Evolutionary conservation across 192 early-diverging fungal genomes (phyloP), one percentile per base, ranked within the genome.

Genomic region (Thamnidium elegans): DNA sequence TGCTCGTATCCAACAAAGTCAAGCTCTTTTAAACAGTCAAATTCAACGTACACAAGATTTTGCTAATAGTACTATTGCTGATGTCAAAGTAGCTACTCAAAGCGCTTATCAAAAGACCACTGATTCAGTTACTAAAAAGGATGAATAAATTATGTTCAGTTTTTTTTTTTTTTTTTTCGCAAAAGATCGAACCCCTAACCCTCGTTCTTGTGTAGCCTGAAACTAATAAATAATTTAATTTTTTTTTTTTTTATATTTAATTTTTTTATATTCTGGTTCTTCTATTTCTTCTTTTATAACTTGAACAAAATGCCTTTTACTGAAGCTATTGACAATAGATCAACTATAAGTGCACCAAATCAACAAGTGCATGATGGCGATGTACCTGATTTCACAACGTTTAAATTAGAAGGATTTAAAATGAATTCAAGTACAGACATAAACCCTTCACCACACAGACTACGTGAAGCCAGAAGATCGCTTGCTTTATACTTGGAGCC

Each of bases 401-500:
- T 73, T 45, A 62, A 68, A 31, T 23, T 73, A 21, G 55, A 64
- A 44, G 62, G 61, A 7, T 63, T 73, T 21, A 42, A 54, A 5
- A 26, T 59, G 5, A 15, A 21, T 15, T 44, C 44, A 7, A 42
- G 36, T n/a, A 32, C 36, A 5, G 44, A 39, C 42, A 42, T 44
- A 17, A 50, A 62, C 3, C 71, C 62, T 34, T 21, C 61, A 21
- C 74, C 74, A n/a, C 66, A 76, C 44, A 20, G 56, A n/a, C 32
- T 69, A 14, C 61, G 74, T 23, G 74, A 76, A 17, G 31, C 59
- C 4, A 44, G 54, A 48, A 50, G 74, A 36, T 62, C 61, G 3
- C 68, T 76, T 48, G 39, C 50, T 17, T 34, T 76, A 10, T 67
- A 62, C 31, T 51, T 76, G 3, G 61, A 76, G 21, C 74, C 74